Evolutionary conservation across 345 rosid species (phyloP), one percentile per base, ranked within the genome.

Genomic region (Salix caprea): DNA sequence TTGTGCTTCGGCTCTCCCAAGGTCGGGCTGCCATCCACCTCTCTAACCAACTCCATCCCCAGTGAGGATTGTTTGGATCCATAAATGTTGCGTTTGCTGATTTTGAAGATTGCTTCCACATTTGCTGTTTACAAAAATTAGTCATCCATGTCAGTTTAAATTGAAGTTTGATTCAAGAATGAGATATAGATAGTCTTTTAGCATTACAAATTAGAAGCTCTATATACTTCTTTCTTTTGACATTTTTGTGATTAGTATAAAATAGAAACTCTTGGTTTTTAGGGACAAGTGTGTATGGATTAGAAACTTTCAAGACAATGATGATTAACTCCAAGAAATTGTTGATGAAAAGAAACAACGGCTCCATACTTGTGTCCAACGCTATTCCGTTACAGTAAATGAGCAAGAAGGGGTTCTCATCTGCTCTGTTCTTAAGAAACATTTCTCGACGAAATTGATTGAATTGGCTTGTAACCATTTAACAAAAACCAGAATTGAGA

Each of bases 1-100:
- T 71, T 21, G 81, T 48, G 83, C 88, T 74, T 65, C 76, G 79
- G 77, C 71, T 84, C 76, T 92, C 97, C 89, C 97, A 90, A 46
- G 95, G 96, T 70, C 92, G 79, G 36, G 92, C 86, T 52, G 94
- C 95, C 94, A 89, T 92, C 81, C 81, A 91, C 78, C 98, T 84
- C 76, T 93, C 99, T 79, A 96, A 79, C 98, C 98, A 92, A 84
- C 98, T 90, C 98, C 99, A 96, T 69, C 99, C 99, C 99, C 99
- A 96, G 13, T 89, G 83, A 52, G 96, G 97, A 81, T 93, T 93
- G 81, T 82, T 90, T 9, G 94, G 94, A 86, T 93, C 97, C 91
- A 90, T 87, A 84, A 96, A 96, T 87, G 90, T 83, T 14, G 89
- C 87, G 66, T 83, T 90, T 69, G 81, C 84, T 62, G 87, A 80